Evolutionary conservation across 2,329 filamentous ascomycete genomes (phyloP), one percentile per base, ranked within the genome.

Genomic region (Ophiosphaerella korrae): DNA sequence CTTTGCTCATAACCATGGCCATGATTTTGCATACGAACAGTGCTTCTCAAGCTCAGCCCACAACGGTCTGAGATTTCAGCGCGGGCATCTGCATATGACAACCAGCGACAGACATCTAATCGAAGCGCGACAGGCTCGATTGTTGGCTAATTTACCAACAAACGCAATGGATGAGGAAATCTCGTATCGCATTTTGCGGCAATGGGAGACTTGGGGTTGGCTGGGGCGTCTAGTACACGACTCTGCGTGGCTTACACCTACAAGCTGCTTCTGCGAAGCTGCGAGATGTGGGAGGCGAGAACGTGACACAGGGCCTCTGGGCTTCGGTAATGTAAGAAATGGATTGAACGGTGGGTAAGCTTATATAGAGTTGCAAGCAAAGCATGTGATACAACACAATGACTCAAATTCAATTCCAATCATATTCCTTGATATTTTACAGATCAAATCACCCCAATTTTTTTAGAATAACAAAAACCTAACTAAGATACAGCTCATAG

Each of bases 121-220:
- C 13, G 50, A 55, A 31, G 23, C 37, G 34, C 44, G 56, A 31
- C 53, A 59, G 31, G 50, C 48, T n/a, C 45, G 56, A 24, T 24
- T 9, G 4, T 18, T 59, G 7, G 53, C 45, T 7, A 53, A 50
- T 5, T 26, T 59, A 1, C 13, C 49, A 21, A 50, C 44, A 5
- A 37, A 24, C 13, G 48, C 43, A 2, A 37, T 45, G 11, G 53
- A 56, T 29, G 23, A 18, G 11, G 56, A 55, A 42, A 53, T 59
- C 29, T 34, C 53, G 7, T 24, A 24, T 14, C 55, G 53, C n/a
- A 26, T 53, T 18, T 4, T 49, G 11, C 6, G 18, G 31, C 34
- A 57, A 29, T 35, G 46, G n/a, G 21, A 37, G 1, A 39, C 34
- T 11, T 60, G 53, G 53, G 56, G 56, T 38, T 26, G 36, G 43